phyloP scores from a whole-genome alignment of 2,329 filamentous ascomycete genomes.

The Colletotrichum truncatum region DNA sequence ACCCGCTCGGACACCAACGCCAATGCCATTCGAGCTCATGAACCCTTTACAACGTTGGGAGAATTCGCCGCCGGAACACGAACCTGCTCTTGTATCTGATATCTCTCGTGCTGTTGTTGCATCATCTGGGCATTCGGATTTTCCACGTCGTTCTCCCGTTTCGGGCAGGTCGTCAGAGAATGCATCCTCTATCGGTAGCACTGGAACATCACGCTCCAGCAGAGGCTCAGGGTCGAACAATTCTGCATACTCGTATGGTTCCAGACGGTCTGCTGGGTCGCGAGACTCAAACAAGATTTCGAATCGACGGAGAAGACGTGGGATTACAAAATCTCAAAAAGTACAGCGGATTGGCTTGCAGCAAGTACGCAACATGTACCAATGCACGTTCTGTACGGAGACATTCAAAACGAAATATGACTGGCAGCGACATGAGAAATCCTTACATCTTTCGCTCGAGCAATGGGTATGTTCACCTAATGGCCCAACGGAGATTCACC shows the following conservation, averaged over 20 bases:
- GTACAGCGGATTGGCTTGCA: neutral
- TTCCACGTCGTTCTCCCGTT: constrained; percentile 26
- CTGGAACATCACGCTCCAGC: constrained; percentile 24
- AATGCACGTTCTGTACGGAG: constrained; percentile 58
- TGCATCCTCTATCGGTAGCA: constrained; percentile 18
- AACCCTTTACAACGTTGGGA: constrained; percentile 32
- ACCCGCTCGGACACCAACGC: constrained; percentile 52
- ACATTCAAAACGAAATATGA: constrained; percentile 55
- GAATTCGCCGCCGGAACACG: constrained; percentile 34
- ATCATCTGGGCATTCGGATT: constrained; percentile 12
- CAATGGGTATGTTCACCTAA: constrained; percentile 54
- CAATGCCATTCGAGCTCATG: constrained; percentile 38
- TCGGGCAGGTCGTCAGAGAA: constrained; percentile 36
- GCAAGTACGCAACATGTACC: constrained; percentile 36
- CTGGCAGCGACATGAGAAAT: constrained; percentile 60
- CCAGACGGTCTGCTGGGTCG: constrained; percentile 31
- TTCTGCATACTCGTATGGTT: constrained; percentile 43
- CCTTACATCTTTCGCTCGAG: constrained; percentile 55
- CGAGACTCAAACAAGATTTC: neutral
- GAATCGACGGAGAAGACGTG: constrained; percentile 5
- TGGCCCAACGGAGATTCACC: constrained; percentile 47
- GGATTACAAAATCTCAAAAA: neutral
- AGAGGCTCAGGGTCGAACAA: constrained; percentile 21
- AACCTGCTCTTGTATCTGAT: constrained; percentile 32
- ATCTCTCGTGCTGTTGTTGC: constrained; percentile 33